Conservation (phyloP, 345 rosid genomes). For the Triadica sebifera region DNA sequence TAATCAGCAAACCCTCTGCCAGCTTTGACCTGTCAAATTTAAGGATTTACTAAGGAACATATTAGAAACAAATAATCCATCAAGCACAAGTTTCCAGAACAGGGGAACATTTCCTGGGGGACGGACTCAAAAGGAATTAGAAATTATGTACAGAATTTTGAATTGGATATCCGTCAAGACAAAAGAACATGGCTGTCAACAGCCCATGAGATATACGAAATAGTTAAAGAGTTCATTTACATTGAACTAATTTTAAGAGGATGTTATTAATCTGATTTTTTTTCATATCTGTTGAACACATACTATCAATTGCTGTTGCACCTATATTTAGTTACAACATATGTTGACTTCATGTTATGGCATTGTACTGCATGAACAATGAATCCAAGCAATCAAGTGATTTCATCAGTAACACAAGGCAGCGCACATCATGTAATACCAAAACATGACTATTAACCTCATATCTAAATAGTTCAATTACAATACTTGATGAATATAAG, state of each 20-base stretch:
- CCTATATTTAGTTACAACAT: background rate
- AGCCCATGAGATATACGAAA: background rate
- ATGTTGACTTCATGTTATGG: background rate
- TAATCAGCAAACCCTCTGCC: conserved; percentile 63
- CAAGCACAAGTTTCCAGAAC: background rate
- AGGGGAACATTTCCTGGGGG: background rate
- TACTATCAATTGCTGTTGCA: background rate
- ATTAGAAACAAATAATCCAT: background rate
- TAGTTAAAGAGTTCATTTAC: background rate
- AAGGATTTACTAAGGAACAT: background rate
- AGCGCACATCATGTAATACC: too few species aligned
- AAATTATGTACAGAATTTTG: background rate
- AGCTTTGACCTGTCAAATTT: conserved; percentile 58
- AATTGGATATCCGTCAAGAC: background rate
- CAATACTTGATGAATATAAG: too few species aligned
- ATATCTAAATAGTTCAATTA: too few species aligned
- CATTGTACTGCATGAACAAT: too few species aligned
- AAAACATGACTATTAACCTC: too few species aligned
- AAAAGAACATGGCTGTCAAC: background rate
- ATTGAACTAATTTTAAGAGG: background rate
- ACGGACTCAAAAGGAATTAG: background rate
- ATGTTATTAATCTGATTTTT: background rate
- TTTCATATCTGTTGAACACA: background rate
- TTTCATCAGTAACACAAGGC: too few species aligned
- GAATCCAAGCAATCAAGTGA: too few species aligned